Base-by-base conservation (phyloP, 1,139 yeast species). In the Blastobotrys arbuscula region DNA sequence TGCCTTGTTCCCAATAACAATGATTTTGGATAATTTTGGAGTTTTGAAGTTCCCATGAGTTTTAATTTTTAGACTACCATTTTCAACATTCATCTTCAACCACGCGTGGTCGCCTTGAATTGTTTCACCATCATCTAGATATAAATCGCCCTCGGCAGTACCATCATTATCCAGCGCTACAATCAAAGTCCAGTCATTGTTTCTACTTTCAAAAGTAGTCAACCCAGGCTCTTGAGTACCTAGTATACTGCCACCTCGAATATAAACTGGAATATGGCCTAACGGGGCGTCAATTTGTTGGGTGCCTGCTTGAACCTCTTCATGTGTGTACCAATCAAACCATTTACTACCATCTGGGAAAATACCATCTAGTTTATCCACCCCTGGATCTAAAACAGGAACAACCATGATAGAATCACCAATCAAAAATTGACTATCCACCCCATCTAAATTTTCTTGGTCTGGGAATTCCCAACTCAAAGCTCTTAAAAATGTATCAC, bases 261-360 rank as follows among this genome's bases (percentile, higher is more conserved):
- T 41, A 36, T 48, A 55, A 3, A 55, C 44, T 1, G 59, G 58
- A 31, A 55, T 55, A 30, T 55, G 57, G n/a, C 55, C 54, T 21
- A 55, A 42, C 13, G 59, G 59, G 2, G 59, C 59, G 3, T 51
- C 48, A 31, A 55, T 23, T 39, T 53, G 54, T 10, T 16, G 9
- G n/a, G 2, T 9, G 16, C 54, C 57, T 9, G 56, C 50, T 45
- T 60, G 59, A 45, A 61, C 53, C 34, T 58, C 61, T 31, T 53
- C 47, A 24, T 60, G 58, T 10, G 67, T 63, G 57, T 68, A 68
- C 68, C 68, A 68, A 53, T 68, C 71, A 49, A 66, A 68, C 61
- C 69, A 68, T 6, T 62, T 58, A 24, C 61, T 2, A 12, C n/a
- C 9, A 4, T 37, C 26, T 18, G 40, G 40, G 40, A 37, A 37